phyloP scores from a whole-genome alignment of 306 rosid species.

The Prunus padus region DNA sequence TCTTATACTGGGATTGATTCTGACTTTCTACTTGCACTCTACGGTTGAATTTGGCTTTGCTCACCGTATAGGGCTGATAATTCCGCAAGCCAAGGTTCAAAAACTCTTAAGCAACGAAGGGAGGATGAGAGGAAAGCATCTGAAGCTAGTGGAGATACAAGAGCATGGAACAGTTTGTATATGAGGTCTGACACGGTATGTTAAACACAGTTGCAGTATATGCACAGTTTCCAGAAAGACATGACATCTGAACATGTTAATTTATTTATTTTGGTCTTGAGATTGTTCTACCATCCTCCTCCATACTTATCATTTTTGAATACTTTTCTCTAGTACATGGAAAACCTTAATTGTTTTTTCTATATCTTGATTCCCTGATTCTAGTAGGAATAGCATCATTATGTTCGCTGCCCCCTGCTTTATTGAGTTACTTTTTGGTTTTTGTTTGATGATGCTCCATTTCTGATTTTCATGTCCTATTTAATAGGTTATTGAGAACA shows the following conservation, averaged over 20 bases:
- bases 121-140: slow-evolving; percentile 75
- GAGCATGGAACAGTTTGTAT: slow-evolving; percentile 93
- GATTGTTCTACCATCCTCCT: neutral
- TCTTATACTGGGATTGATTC: neutral
- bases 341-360: neutral
- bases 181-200: slow-evolving; percentile 92
- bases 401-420: neutral
- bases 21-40: slow-evolving; percentile 11
- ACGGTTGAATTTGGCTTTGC: slow-evolving; percentile 24
- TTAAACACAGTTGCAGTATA: neutral
- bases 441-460: neutral
- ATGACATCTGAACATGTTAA: neutral
- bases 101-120: slow-evolving; percentile 66
- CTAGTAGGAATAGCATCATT: neutral
- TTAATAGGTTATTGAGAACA: slow-evolving; percentile 71
- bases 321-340: neutral
- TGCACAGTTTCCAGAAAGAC: neutral
- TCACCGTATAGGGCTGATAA: slow-evolving; percentile 45
- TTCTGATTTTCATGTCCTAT: slow-evolving; percentile 12
- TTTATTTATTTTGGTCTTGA: neutral
- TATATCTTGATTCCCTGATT: neutral
- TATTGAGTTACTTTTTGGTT: neutral
- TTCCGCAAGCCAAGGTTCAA: slow-evolving; percentile 43
- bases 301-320: neutral
- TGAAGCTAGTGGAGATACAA: slow-evolving; percentile 88